Conservation (phyloP, 2,329 filamentous ascomycete genomes). For the Cordyceps farinosa region DNA sequence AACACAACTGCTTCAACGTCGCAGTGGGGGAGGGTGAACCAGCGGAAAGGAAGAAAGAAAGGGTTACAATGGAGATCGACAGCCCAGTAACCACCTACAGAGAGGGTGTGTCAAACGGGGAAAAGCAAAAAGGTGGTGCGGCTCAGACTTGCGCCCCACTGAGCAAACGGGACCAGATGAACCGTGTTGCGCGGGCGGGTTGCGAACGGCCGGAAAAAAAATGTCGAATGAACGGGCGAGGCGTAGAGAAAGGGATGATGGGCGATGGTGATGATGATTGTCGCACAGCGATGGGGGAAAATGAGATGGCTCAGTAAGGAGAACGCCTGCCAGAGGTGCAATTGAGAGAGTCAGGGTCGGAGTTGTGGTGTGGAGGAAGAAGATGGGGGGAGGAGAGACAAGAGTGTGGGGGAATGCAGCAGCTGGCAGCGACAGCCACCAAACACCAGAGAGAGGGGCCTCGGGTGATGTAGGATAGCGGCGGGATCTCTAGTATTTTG, state of each 20-base stretch:
- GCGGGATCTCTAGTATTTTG: no score
- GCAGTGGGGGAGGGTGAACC: background rate
- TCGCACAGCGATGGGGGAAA: background rate
- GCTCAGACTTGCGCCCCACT: conserved; percentile 8
- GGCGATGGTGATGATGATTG: background rate
- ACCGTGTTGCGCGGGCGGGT: background rate
- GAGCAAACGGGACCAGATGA: background rate
- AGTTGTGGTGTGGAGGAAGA: conserved; percentile 2
- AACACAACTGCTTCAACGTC: conserved; percentile 1
- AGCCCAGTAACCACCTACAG: no score
- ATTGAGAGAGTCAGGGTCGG: background rate
- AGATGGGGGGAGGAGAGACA: background rate
- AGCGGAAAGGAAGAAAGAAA: background rate
- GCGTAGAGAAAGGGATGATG: background rate
- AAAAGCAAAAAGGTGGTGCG: background rate
- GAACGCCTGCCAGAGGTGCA: no score
- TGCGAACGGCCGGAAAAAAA: no score
- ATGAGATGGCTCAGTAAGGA: no score
- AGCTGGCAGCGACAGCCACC: no score
- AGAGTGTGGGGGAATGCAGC: conserved; percentile 3
- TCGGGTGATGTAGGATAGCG: background rate
- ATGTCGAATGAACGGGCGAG: no score
- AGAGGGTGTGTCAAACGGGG: background rate
- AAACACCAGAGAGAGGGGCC: background rate
- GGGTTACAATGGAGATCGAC: conserved; percentile 13